phyloP scores from a whole-genome alignment of 306 rosid genomes.

The Morella rubra region DNA sequence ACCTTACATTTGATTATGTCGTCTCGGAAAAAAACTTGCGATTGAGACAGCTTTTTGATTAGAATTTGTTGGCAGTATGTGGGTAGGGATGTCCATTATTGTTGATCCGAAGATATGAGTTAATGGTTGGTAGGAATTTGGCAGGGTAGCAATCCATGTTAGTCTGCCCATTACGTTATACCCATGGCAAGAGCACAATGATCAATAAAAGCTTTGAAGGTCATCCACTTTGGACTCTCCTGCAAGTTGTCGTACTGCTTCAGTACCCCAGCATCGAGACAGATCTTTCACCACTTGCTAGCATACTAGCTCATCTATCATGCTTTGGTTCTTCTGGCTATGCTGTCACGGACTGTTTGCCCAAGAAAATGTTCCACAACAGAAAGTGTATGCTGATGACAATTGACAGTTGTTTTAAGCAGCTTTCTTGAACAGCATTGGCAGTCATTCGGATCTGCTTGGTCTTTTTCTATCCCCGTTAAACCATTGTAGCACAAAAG shows the following conservation, averaged over 20 bases:
- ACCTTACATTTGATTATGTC: too few species aligned
- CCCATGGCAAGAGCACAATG: neutral
- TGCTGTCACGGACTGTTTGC: neutral
- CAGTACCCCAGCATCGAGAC: neutral
- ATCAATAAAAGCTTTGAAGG: slow-evolving; percentile 11
- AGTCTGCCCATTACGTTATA: neutral
- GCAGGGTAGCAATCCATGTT: too few species aligned
- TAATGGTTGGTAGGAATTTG: neutral
- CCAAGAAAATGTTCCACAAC: too few species aligned
- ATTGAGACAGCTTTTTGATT: slow-evolving; percentile 22
- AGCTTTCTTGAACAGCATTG: too few species aligned
- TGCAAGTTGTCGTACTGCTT: slow-evolving; percentile 2
- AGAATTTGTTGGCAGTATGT: slow-evolving; percentile 28
- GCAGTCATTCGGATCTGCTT: too few species aligned
- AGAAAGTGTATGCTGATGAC: too few species aligned
- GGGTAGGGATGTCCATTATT: neutral
- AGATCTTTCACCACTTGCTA: too few species aligned
- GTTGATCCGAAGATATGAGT: neutral
- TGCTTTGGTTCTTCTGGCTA: neutral
- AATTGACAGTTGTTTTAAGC: too few species aligned
- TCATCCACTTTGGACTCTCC: slow-evolving; percentile 23
- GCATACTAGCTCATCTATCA: neutral
- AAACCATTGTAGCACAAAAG: too few species aligned
- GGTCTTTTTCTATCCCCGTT: too few species aligned
- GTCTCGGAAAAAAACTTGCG: neutral